Evolutionary conservation across 352 stramenopile genomes (phyloP), one percentile per base, ranked within the genome.

Genomic region (Pythium scleroteichum): DNA sequence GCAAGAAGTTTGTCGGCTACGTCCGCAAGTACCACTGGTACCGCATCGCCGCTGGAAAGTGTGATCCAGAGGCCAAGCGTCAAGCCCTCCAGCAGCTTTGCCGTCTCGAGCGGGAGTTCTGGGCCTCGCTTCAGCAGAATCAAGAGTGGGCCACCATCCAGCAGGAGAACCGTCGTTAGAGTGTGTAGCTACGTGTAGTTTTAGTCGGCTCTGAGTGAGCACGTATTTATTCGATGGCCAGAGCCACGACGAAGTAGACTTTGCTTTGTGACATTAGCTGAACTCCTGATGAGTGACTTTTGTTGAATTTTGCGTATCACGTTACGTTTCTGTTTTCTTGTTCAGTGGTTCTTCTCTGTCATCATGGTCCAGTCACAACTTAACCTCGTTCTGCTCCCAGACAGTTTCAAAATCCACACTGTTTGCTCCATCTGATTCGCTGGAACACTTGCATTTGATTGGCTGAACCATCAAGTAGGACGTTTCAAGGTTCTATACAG

Each of bases 1-100:
- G 86, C 61, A 96, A 96, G 68, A 96, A 96, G 71, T 96, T 95
- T 64, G 84, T 92, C 19, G 88, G 88, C 27, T 90, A 91, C 49
- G 84, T 93, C 29, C 88, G 80, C 65, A 96, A 92, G 71, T 92
- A 92, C 72, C 82, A 92, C 57, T 92, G 82, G 82, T 92, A 92
- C 64, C 81, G 77, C 52, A 88, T 88, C 58, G 76, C 81, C 8
- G 76, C 79, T 10, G 76, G 79, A 59, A 82, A 83, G 53, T 82
- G 75, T 42, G 76, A 88, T 23, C 69, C 76, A 8, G 66, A 81
- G 60, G 72, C 71, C 35, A 79, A 79, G 53, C 68, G 60, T 8
- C 64, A 68, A 41, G 76, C 71, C 4, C 63, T 88, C 51, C 54
- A 72, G 47, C 63, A 73, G 19, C 59, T 88, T 7, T 75, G 68